Evolutionary conservation across 75 land plant genomes (phyloP).

Genomic region (Pinus taeda): DNA sequence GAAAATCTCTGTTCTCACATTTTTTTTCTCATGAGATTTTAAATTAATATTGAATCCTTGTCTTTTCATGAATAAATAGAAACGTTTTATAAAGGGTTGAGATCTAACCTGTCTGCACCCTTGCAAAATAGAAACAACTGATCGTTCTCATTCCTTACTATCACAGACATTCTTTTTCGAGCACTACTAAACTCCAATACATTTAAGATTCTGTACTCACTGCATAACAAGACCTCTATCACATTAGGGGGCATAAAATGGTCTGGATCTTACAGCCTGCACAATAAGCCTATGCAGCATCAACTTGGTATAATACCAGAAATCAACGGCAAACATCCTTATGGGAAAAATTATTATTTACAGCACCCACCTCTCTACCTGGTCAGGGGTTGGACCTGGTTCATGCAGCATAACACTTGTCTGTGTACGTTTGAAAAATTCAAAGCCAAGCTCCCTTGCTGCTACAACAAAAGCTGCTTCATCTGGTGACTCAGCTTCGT

Average conservation of each 20-base stretch:
- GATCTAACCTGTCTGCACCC: slow-evolving; percentile 72
- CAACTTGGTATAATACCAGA: neutral
- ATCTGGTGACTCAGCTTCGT: slow-evolving; percentile 80
- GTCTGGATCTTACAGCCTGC: neutral
- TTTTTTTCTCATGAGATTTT: slow-evolving; percentile 10
- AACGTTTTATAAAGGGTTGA: neutral
- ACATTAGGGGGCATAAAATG: neutral
- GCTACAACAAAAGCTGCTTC: slow-evolving; percentile 78
- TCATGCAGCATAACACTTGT: slow-evolving; percentile 43
- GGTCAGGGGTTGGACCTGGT: slow-evolving; percentile 19
- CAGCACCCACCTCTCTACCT: slow-evolving; percentile 32
- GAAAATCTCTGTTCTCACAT: too few relatives aligned
- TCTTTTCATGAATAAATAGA: neutral
- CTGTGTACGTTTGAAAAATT: slow-evolving; percentile 53
- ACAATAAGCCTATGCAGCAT: neutral
- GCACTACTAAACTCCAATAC: slow-evolving; percentile 61
- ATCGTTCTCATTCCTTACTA: slow-evolving; percentile 39
- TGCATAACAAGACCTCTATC: slow-evolving; percentile 20
- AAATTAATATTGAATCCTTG: slow-evolving; percentile 14
- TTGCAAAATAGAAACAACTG: slow-evolving; percentile 46
- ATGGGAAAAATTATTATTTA: neutral
- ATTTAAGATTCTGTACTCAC: slow-evolving; percentile 55
- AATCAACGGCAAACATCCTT: neutral
- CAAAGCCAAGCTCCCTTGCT: slow-evolving; percentile 66
- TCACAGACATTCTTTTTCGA: slow-evolving; percentile 67